These are phyloP conservation scores for Corrigiola litoralis DNA, from an alignment of 179 eudicot genomes.

Conservation along the genomic window DNA sequence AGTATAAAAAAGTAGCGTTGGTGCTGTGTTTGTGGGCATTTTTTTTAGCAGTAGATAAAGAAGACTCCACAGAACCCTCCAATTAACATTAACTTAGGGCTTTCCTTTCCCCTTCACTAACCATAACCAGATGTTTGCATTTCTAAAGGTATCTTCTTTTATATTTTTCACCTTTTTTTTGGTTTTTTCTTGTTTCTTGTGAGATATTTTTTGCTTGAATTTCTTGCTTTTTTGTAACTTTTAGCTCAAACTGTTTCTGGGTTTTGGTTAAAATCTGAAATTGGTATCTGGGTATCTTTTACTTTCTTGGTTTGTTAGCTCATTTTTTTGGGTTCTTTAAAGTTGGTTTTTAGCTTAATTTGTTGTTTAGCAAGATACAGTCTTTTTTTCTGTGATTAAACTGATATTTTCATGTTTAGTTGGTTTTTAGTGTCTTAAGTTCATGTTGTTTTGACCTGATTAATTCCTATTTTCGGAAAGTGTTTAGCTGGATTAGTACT, in stretches of 20 bases:
- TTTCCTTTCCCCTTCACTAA: neutral
- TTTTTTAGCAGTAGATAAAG: neutral
- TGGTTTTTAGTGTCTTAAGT: neutral
- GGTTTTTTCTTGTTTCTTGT: conserved; percentile 15
- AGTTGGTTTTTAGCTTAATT: neutral
- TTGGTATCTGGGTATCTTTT: conserved; percentile 18
- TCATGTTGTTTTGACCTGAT: neutral
- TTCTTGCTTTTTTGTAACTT: neutral
- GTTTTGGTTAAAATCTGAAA: conserved; percentile 9
- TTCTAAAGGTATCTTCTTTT: conserved; percentile 28
- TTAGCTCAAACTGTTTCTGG: conserved; percentile 6
- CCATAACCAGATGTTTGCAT: neutral
- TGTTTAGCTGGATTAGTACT: neutral
- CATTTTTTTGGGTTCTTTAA: conserved; percentile 12
- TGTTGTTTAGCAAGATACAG: neutral
- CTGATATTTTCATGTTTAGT: conserved; percentile 3
- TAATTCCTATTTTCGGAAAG: neutral
- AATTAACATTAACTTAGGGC: conserved; percentile 18
- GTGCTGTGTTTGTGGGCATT: conserved; percentile 23
- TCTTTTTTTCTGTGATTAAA: neutral
- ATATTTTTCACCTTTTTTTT: conserved; percentile 7
- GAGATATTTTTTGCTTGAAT: neutral
- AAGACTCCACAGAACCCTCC: conserved; percentile 14
- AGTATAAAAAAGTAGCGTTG: conserved; percentile 27
- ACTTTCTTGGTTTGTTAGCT: neutral